A percentile compares a stretch with the other conserved stretches of the same genome.
phyloP scores from a whole-genome alignment of 805 yeast species.

The Wickerhamiella bombiphila region DNA sequence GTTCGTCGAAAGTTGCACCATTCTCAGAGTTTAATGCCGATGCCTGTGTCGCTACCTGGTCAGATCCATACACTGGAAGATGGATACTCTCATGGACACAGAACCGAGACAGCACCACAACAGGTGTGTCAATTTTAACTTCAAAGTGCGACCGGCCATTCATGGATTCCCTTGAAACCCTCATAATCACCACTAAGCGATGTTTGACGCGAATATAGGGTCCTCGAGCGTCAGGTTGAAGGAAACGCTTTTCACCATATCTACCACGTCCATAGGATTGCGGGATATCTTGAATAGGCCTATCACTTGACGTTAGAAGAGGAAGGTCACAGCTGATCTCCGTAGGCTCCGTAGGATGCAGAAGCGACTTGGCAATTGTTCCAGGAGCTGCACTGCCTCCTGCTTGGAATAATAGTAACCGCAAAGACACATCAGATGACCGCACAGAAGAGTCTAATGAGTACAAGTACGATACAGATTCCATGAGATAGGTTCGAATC shows the following conservation, averaged over 20 bases:
- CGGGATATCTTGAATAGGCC: conserved; percentile 9
- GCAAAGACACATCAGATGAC: conserved; percentile 15
- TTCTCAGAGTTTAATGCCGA: no score
- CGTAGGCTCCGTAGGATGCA: conserved; percentile 15
- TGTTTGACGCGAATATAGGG: conserved; percentile 17
- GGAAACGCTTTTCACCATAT: conserved; percentile 17
- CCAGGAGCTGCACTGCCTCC: conserved; percentile 1
- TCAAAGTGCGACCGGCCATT: conserved; percentile 14
- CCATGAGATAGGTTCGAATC: conserved; percentile 15
- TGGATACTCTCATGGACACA: conserved; percentile 21
- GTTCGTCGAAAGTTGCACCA: conserved; percentile 7
- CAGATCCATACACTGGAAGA: conserved; percentile 19
- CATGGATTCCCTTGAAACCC: conserved; percentile 14
- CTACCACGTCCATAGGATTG: conserved; percentile 17
- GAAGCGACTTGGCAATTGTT: conserved; percentile 1
- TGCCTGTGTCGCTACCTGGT: conserved; percentile 1
- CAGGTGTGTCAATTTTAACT: conserved; percentile 19
- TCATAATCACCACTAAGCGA: conserved; percentile 15
- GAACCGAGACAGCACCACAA: conserved; percentile 16
- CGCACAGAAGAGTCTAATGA: conserved; percentile 17
- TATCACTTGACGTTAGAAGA: conserved; percentile 11
- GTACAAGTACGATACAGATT: conserved; percentile 18
- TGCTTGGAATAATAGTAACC: conserved; percentile 16
- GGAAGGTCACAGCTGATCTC: conserved; percentile 10
- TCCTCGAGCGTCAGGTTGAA: conserved; percentile 18